phyloP scores from a whole-genome alignment of 139 green algal genomes.

The Auxenochlorella pyrenoidosa region DNA sequence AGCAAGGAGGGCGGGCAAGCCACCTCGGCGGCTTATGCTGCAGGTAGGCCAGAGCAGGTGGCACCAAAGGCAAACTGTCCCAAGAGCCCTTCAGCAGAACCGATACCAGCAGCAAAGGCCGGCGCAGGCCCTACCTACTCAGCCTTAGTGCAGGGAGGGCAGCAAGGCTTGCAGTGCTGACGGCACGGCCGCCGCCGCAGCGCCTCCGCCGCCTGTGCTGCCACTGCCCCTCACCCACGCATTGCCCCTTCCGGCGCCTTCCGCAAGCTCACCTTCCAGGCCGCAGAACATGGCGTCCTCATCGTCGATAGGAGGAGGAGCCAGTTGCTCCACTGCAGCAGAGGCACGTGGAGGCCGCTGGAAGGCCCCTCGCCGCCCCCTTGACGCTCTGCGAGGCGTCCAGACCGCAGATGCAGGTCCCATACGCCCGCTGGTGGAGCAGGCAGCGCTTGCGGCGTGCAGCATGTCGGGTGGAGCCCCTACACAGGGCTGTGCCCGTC shows the following conservation, averaged over 20 bases:
- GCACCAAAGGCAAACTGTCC: too few relatives aligned
- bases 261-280: constrained; percentile 21
- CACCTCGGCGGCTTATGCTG: too few relatives aligned
- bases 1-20: too few relatives aligned
- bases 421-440: neutral
- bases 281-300: constrained; percentile 52
- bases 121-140: too few relatives aligned
- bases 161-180: neutral
- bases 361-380: too few relatives aligned
- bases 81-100: too few relatives aligned
- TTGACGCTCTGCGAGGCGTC: too few relatives aligned
- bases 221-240: neutral
- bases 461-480: neutral
- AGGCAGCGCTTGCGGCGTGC: too few relatives aligned
- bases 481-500: neutral
- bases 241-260: neutral
- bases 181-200: neutral
- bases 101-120: too few relatives aligned
- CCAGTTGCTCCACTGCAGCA: constrained; percentile 19
- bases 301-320: constrained; percentile 31
- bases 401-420: too few relatives aligned
- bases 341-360: neutral
- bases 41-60: too few relatives aligned
- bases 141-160: too few relatives aligned
- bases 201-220: neutral